These are phyloP conservation scores for Acacia confusa DNA, from an alignment of 306 rosid genomes.

Conservation along the genomic window DNA sequence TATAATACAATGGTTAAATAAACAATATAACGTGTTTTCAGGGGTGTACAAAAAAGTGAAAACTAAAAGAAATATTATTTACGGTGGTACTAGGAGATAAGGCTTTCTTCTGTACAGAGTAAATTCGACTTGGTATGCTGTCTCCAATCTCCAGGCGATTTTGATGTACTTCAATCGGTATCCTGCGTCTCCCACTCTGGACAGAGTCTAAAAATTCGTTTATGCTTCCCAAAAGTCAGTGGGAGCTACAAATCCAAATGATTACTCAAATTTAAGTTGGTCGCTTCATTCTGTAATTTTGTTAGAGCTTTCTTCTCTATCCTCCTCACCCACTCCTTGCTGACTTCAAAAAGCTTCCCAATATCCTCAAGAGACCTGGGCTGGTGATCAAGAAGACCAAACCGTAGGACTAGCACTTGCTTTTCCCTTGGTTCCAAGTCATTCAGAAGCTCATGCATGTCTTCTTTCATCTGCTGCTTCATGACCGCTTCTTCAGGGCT, in stretches of 20 bases:
- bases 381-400: constrained; percentile 60
- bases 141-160: not conserved
- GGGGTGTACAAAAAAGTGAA: not conserved
- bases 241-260: constrained; percentile 52
- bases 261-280: constrained; percentile 44
- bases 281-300: constrained; percentile 53
- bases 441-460: constrained; percentile 49
- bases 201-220: constrained; percentile 31
- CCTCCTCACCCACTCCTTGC: constrained; percentile 69
- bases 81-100: not conserved
- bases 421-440: constrained; percentile 73
- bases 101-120: constrained; percentile 16
- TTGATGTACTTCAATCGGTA: not conserved
- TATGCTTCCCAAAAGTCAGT: constrained; percentile 29
- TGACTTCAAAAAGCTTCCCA: constrained; percentile 62
- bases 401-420: constrained; percentile 66
- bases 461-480: constrained; percentile 66
- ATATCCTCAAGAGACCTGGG: constrained; percentile 78
- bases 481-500: constrained; percentile 68
- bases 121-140: not conserved
- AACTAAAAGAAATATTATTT: not conserved
- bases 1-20: not conserved
- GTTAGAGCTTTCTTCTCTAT: constrained; percentile 71
- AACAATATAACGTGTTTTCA: not conserved
- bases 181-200: constrained; percentile 21